A percentile compares a stretch with the other conserved stretches of the same genome.
These are phyloP conservation scores for Kokia cookei DNA, from an alignment of 441 rosid species.

Conservation along the genomic window DNA sequence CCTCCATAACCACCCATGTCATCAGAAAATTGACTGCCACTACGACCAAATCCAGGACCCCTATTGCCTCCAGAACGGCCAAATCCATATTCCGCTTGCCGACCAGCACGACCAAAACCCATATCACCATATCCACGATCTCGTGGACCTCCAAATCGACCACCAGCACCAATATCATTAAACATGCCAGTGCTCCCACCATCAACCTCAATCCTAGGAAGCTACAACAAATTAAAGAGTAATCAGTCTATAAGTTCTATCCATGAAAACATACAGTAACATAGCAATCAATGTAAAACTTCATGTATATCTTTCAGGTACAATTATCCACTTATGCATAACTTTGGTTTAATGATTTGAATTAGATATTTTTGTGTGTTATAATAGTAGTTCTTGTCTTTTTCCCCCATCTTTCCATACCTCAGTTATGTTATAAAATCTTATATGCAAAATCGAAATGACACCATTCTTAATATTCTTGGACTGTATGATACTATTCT, in stretches of 20 bases:
- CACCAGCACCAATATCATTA: slow-evolving; percentile 35
- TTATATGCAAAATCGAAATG: not conserved
- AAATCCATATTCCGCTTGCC: slow-evolving; percentile 35
- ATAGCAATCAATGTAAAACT: not conserved
- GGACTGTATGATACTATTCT: not conserved
- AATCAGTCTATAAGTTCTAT: not conserved
- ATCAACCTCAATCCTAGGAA: slow-evolving; percentile 63
- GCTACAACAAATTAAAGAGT: slow-evolving; percentile 40
- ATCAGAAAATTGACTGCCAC: slow-evolving; percentile 32
- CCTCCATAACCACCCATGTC: slow-evolving; percentile 24
- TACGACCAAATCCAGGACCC: slow-evolving; percentile 36
- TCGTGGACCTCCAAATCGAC: slow-evolving; percentile 43
- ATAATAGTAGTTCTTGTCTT: not conserved
- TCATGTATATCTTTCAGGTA: not conserved
- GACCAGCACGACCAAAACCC: slow-evolving; percentile 39
- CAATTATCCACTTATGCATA: not conserved
- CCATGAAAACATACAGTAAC: not conserved
- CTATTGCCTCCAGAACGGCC: slow-evolving; percentile 35
- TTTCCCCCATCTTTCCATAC: not conserved
- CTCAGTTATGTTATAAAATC: not conserved
- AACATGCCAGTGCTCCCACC: slow-evolving; percentile 43
- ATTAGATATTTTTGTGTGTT: not conserved
- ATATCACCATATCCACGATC: slow-evolving; percentile 39
- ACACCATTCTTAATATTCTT: not conserved
- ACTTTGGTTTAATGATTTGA: not conserved